A percentile compares a stretch with the other conserved stretches of the same genome.
phyloP scores from a whole-genome alignment of 2,329 filamentous ascomycete species.

The Apiospora koreana region DNA sequence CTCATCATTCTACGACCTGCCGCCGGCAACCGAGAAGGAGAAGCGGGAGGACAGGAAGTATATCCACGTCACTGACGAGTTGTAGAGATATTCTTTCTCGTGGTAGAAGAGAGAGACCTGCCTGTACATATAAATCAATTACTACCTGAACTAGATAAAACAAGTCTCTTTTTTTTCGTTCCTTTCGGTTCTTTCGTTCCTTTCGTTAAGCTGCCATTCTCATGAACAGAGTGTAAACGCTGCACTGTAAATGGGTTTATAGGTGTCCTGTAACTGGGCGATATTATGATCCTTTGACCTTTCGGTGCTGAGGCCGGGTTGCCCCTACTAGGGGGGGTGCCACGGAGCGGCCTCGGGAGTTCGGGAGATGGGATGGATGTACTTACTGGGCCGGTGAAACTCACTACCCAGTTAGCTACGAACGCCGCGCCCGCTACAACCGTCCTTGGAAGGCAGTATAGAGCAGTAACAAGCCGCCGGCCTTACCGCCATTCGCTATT shows the following conservation, averaged over 20 bases:
- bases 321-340: not conserved
- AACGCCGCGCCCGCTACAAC: not conserved
- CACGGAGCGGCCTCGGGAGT: not conserved
- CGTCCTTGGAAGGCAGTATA: not conserved
- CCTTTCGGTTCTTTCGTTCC: not conserved
- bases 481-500: conserved; percentile 3
- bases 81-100: conserved; percentile 52
- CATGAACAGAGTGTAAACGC: not conserved
- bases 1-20: conserved; percentile 86
- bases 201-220: not conserved
- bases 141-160: conserved; percentile 10
- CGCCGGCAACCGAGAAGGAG: conserved; percentile 92
- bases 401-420: not conserved
- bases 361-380: not conserved
- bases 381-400: conserved; percentile 2
- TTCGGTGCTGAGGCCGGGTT: not conserved
- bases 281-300: not conserved
- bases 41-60: conserved; percentile 96
- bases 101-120: conserved; percentile 22
- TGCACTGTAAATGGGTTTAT: not conserved
- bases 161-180: conserved; percentile 3
- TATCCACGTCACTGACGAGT: conserved; percentile 87
- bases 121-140: conserved; percentile 35
- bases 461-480: not conserved
- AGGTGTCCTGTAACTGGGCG: not conserved